Base-by-base conservation (phyloP, 345 rosid genomes). In the Sisymbrium altissimum region DNA sequence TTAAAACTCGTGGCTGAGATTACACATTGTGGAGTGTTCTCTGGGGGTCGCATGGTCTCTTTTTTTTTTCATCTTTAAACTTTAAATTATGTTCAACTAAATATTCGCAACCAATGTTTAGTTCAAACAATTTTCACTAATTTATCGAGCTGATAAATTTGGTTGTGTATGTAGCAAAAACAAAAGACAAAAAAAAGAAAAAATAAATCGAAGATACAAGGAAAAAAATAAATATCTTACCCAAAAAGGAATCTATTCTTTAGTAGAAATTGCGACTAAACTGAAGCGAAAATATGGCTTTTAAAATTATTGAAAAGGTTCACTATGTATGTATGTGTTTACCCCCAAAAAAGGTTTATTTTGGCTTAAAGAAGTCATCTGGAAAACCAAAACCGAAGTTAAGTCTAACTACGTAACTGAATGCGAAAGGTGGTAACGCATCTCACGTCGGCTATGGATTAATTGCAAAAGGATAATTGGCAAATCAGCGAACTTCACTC, bases 41-140 rank as follows among this genome's bases (percentile, higher is more conserved):
- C 18, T 59, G 63, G 60, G 60, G 70, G 25, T 72, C 76, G 64
- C 76, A 63, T 72, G 70, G 63, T 52, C 52, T 72, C 36, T 30
- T 56, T 41, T 54, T 7, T 7, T 25, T 50, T 35, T 7, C 10
- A 35, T 21, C 12, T 50, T 19, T 13, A 25, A 23, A 27, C 35
- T 53, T 53, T 25, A 4, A 17, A 53, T 53, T 15, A 12, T 25
- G 58, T 53, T 25, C 15, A 53, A 53, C 58, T 27, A 5, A 25
- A 25, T 12, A 25, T 12, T 25, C 15, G 35, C 58, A 27, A 23
- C 35, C 33, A 53, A 25, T 50, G 12, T 12, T 50, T 25, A 23
- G 32, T 50, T 30, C 15, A 10, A 21, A 21, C 15, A 21, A 11
- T 11, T 49, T 50, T 23, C 32, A 13, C 58, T 53, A 17, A 6